phyloP scores from a whole-genome alignment of 2,329 filamentous ascomycete genomes.

The Fusarium sp. region DNA sequence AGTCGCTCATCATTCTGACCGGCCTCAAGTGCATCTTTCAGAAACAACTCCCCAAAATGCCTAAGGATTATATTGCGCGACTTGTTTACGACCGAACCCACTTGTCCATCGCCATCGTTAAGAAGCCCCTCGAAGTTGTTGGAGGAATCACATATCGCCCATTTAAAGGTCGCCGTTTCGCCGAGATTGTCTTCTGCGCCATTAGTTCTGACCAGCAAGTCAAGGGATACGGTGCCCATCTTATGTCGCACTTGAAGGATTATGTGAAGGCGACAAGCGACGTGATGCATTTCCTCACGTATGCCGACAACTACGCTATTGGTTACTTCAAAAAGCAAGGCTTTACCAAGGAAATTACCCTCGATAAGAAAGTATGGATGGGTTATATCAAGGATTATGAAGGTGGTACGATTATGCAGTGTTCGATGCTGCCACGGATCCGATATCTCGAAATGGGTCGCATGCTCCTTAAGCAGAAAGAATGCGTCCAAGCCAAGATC shows the following conservation, averaged over 20 bases:
- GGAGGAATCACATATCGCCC: slow-evolving; percentile 97
- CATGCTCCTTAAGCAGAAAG: slow-evolving; percentile 98
- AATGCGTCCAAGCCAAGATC: slow-evolving; percentile 94
- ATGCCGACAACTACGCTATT: slow-evolving; percentile 98
- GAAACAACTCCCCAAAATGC: slow-evolving; percentile 98
- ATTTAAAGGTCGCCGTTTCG: slow-evolving; percentile 91
- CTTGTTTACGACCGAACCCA: slow-evolving; percentile 98
- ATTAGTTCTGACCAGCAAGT: slow-evolving; percentile 98
- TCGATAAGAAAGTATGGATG: slow-evolving; percentile 94
- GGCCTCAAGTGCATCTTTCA: slow-evolving; percentile 98
- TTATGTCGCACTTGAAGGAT: slow-evolving; percentile 98
- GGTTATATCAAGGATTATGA: slow-evolving; percentile 99
- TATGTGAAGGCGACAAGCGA: slow-evolving; percentile 97
- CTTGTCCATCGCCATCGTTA: slow-evolving; percentile 95
- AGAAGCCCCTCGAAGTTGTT: slow-evolving; percentile 94
- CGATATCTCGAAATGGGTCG: slow-evolving; percentile 92
- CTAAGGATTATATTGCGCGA: slow-evolving; percentile 97
- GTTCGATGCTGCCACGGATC: slow-evolving; percentile 93
- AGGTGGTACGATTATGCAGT: slow-evolving; percentile 99
- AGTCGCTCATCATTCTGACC: slow-evolving; percentile 93
- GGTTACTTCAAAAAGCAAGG: slow-evolving; percentile 99
- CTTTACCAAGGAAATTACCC: slow-evolving; percentile 97
- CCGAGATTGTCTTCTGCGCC: slow-evolving; percentile 98
- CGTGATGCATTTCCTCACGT: slow-evolving; percentile 98
- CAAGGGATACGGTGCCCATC: slow-evolving; percentile 96